Evolutionary conservation across 345 rosid genomes (phyloP).

Genomic region (Syzygium aqueum): DNA sequence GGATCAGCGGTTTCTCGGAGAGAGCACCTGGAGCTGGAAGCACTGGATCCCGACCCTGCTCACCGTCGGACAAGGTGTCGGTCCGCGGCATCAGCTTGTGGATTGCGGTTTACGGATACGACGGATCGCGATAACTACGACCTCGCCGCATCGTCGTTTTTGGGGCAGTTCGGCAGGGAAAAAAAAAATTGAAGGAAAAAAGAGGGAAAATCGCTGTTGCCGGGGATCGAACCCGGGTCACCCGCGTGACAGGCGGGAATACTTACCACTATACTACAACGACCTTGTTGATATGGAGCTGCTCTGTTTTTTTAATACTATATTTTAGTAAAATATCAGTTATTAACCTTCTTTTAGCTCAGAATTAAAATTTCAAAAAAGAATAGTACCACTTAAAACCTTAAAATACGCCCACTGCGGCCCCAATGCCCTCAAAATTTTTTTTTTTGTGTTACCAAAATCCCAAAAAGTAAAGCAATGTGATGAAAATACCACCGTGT

Average conservation of each 20-base stretch:
- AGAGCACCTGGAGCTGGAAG: neutral
- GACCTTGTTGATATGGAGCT: neutral
- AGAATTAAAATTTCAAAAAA: too few species aligned
- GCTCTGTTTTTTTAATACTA: neutral
- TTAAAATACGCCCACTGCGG: too few species aligned
- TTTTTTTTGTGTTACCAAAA: too few species aligned
- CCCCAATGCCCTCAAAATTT: too few species aligned
- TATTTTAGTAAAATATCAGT: too few species aligned
- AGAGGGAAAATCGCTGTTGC: conserved; percentile 40
- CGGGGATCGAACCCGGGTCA: conserved; percentile 98
- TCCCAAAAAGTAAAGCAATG: too few species aligned
- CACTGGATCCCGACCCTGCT: neutral
- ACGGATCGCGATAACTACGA: neutral
- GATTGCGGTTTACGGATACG: neutral
- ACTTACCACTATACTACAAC: conserved; percentile 97
- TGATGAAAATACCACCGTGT: too few species aligned
- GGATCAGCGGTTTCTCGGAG: neutral
- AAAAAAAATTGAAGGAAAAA: neutral
- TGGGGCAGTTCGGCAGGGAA: neutral
- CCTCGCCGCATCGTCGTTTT: neutral
- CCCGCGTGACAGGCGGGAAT: conserved; percentile 97
- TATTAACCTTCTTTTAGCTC: too few species aligned
- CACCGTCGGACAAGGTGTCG: neutral
- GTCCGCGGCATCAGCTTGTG: neutral
- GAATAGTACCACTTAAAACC: too few species aligned